Evolutionary conservation across 2,329 filamentous ascomycete species (phyloP), one percentile per base, ranked within the genome.

Genomic region (Cercospora sojina): DNA sequence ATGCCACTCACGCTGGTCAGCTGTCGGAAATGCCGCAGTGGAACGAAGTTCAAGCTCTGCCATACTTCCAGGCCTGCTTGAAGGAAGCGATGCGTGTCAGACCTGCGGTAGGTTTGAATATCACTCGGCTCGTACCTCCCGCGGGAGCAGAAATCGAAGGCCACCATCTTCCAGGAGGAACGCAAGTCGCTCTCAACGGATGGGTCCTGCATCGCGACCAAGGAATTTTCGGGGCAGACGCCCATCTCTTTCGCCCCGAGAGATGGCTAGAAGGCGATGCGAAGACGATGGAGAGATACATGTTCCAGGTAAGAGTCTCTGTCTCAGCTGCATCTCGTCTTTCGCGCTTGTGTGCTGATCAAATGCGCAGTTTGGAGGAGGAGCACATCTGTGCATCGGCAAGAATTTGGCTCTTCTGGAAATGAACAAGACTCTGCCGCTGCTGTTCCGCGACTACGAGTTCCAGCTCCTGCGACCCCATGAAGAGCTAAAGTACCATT

Each of bases 41-140:
- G 72, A 71, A 62, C 23, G 79, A 87, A 70, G 78, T 81, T 0
- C 83, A 86, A 68, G 73, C 70, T 3, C 77, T 88, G 1, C 77
- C 81, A 0, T 87, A 86, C 74, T 81, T 87, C 70, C 85, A 86
- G 73, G 85, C 85, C 1, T 86, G 85, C 61, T 76, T 87, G 7
- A 85, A 84, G 47, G 85, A 87, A 73, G 81, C 83, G 1, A 83
- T 88, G 78, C 83, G 85, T 3, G 76, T 87, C 65, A 82, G 84
- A 6, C 85, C 86, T 0, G 85, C 85, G 0, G 83, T 87, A 1
- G 83, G 82, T 0, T 79, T 87, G 12, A 84, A 84, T 71, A 86
- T 86, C 72, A 83, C 83, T 16, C 80, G 84, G 0, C 69, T 80
- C 1, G 83, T 83, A 0, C 85, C 86, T 0, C 79, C 81, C 0